phyloP scores from a whole-genome alignment of 2,329 filamentous ascomycete genomes.

The Ambrosiella xylebori region DNA sequence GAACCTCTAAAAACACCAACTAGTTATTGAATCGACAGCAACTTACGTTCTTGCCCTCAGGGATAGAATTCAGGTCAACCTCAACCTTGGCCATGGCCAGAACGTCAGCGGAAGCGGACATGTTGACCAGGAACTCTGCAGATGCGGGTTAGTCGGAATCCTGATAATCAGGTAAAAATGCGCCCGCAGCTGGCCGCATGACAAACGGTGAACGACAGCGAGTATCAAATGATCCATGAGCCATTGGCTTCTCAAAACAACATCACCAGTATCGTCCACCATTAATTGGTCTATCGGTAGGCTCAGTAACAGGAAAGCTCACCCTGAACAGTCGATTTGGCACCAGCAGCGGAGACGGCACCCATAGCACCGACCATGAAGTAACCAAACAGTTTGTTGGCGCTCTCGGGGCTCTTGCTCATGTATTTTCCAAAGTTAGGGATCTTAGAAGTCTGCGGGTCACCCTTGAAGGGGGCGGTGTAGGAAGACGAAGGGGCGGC shows the following conservation, averaged over 20 bases:
- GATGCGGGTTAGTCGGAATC: constrained; percentile 10
- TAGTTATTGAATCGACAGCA: not conserved
- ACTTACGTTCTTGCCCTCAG: constrained; percentile 97
- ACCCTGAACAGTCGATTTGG: constrained; percentile 98
- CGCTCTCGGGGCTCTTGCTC: constrained; percentile 46
- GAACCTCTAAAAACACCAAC: not conserved
- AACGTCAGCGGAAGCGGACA: constrained; percentile 97
- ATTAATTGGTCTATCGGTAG: not conserved
- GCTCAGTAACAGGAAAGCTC: constrained; percentile 24
- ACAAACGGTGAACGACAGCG: not conserved
- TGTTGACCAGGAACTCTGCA: constrained; percentile 97
- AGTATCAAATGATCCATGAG: not conserved
- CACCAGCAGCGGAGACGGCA: constrained; percentile 76
- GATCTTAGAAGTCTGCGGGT: constrained; percentile 47
- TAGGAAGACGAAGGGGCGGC: constrained; percentile 30
- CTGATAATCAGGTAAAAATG: constrained; percentile 1
- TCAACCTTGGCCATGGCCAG: constrained; percentile 99
- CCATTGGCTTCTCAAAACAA: not conserved
- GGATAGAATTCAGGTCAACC: constrained; percentile 79
- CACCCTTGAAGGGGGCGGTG: constrained; percentile 48
- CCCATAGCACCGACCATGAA: constrained; percentile 98
- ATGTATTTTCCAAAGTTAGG: constrained; percentile 83
- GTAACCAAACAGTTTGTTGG: constrained; percentile 84
- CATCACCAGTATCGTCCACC: not conserved
- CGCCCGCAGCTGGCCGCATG: constrained; percentile 1